Percentiles rank a stretch among this genome's conserved stretches.
These are phyloP conservation scores for Leccinellum rugosiceps DNA, from an alignment of 768 basidiomycete genomes.

Conservation along the genomic window DNA sequence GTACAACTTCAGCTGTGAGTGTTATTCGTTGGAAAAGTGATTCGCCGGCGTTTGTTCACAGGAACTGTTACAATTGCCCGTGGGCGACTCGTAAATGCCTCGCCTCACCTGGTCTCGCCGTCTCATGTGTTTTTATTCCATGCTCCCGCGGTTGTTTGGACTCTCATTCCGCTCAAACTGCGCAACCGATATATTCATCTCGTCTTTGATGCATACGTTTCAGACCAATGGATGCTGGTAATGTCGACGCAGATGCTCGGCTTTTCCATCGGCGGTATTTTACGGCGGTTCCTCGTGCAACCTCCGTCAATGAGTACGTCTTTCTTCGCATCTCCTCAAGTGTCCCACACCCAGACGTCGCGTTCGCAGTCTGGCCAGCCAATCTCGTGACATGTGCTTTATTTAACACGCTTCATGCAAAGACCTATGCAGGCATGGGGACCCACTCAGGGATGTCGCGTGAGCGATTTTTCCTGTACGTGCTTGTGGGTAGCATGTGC, in stretches of 20 bases:
- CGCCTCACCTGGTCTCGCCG: neutral
- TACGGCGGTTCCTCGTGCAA: slow-evolving; percentile 59
- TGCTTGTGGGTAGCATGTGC: slow-evolving; percentile 30
- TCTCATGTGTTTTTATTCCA: neutral
- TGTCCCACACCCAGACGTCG: slow-evolving; percentile 13
- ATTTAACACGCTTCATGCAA: slow-evolving; percentile 72
- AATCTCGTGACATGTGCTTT: slow-evolving; percentile 67
- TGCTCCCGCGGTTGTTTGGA: neutral
- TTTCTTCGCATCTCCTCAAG: neutral
- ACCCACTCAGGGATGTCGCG: slow-evolving; percentile 47
- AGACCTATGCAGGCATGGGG: slow-evolving; percentile 43
- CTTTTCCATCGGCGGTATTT: slow-evolving; percentile 57
- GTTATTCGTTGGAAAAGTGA: neutral
- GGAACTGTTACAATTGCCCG: neutral
- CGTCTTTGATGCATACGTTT: neutral
- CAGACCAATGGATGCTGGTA: slow-evolving; percentile 59
- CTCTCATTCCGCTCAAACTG: neutral
- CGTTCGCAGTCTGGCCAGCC: slow-evolving; percentile 67
- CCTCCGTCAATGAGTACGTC: slow-evolving; percentile 62
- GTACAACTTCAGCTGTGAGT: slow-evolving; percentile 49
- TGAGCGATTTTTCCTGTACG: slow-evolving; percentile 49
- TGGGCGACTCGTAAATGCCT: too few relatives aligned
- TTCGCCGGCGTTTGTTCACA: neutral
- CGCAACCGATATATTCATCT: neutral
- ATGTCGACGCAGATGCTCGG: slow-evolving; percentile 74